Base-by-base conservation (phyloP, 2,329 filamentous ascomycete genomes). In the Myriosclerotinia curreyana region DNA sequence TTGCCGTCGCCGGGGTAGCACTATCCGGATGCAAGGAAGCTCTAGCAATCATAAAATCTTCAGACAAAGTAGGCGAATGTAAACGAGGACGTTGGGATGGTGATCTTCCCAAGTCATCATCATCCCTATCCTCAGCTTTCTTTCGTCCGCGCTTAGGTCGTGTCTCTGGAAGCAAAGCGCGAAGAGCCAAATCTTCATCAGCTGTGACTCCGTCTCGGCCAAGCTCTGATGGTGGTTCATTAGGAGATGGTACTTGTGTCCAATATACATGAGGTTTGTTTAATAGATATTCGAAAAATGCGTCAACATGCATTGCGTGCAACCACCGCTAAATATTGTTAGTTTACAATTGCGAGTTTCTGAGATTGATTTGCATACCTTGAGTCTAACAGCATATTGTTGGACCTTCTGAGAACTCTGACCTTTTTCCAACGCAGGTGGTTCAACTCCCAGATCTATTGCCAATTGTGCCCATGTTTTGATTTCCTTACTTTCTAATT, bases 231-330 rank as follows among this genome's bases (percentile, higher is more conserved):
- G 88, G 80, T 2, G 88, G 85, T 62, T 87, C 83, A 38, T 83
- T 79, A 17, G 83, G 81, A 7, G 82, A 79, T 0, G 92, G 92
- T 31, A 96, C 83, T 44, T 91, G 84, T 20, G 84, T 87, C 79
- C 89, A 96, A 76, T 97, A 97, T 0, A 85, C 78, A 75, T 96
- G 92, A 34, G 84, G 79, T 68, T 92, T 92, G 56, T 86, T 86
- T 67, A 94, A 82, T 25, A 96, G 84, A 74, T 92, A 97, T 74
- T 96, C 92, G 72, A 96, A 97, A 75, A 97, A 97, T 14, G 92
- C 90, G 79, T 96, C 91, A 60, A 96, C 86, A 75, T 96, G 93
- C 89, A 96, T 94, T 6, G 92, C 93, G 74, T 92, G 91, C 91
- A 97, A 95, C 93, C 93, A 97, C 73, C 94, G 88, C 90, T 91